phyloP scores from a whole-genome alignment of 768 basidiomycete genomes.

The Calvatia gigantea region DNA sequence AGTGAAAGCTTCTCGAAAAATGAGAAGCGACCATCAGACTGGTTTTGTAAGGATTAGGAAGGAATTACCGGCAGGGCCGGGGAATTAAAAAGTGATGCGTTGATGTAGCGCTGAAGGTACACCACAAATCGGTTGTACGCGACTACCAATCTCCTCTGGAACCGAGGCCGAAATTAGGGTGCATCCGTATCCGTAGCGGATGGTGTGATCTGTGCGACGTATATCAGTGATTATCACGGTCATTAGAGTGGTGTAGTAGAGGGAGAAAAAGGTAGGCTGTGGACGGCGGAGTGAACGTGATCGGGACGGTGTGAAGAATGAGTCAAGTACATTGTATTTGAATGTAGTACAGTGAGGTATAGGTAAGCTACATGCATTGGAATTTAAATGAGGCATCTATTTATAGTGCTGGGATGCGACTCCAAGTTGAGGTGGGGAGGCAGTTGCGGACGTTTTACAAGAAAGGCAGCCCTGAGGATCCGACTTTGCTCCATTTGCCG shows the following conservation, averaged over 20 bases:
- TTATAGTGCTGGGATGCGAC: background rate
- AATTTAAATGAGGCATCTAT: background rate
- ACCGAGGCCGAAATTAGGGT: too few species aligned
- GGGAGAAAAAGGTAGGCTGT: too few species aligned
- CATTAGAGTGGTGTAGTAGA: too few species aligned
- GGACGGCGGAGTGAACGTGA: too few species aligned
- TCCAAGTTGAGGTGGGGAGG: conserved; percentile 8
- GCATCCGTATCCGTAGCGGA: too few species aligned
- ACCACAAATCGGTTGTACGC: too few species aligned
- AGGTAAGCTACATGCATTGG: background rate
- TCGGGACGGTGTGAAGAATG: too few species aligned
- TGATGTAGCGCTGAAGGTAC: background rate
- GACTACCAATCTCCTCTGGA: too few species aligned
- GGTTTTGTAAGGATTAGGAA: background rate
- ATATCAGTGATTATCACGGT: too few species aligned
- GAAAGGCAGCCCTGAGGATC: conserved; percentile 9
- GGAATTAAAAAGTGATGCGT: background rate
- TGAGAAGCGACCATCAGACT: background rate
- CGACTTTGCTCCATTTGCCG: background rate
- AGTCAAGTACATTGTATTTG: too few species aligned
- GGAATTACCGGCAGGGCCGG: background rate
- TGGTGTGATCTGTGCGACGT: too few species aligned
- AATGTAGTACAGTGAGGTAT: background rate
- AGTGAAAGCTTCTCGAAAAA: background rate
- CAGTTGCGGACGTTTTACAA: background rate